These are phyloP conservation scores for Blastobotrys peoriensis DNA, from an alignment of 805 yeast genomes.

Conservation along the genomic window DNA sequence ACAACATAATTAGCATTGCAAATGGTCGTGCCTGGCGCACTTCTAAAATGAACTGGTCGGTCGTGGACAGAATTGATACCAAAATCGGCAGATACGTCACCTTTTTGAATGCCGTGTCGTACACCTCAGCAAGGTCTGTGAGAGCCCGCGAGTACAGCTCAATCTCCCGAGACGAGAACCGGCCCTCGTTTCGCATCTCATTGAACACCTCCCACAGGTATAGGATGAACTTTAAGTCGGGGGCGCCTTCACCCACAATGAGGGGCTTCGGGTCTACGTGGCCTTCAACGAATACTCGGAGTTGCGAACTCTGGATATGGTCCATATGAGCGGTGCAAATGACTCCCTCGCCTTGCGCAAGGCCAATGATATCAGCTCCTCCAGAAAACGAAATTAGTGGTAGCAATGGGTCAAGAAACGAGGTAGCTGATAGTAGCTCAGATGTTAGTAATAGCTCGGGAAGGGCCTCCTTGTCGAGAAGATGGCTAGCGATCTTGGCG, in stretches of 20 bases:
- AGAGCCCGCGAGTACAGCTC: neutral
- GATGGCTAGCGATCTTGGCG: neutral
- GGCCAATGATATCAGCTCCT: neutral
- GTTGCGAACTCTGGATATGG: neutral
- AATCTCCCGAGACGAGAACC: neutral
- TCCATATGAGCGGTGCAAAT: neutral
- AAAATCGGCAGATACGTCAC: neutral
- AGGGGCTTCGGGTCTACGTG: neutral
- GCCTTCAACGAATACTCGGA: neutral
- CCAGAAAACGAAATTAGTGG: neutral
- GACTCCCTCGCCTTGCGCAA: neutral
- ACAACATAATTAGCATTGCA: neutral
- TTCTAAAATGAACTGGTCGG: neutral
- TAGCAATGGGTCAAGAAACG: neutral
- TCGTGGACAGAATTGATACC: neutral
- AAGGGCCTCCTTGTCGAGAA: neutral
- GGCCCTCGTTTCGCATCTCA: neutral
- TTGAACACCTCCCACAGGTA: neutral
- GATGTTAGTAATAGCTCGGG: neutral
- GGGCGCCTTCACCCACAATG: neutral
- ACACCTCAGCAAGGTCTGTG: neutral
- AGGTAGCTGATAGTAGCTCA: neutral
- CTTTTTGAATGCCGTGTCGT: neutral
- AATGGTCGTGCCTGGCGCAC: neutral
- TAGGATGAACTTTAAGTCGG: neutral